phyloP scores from a whole-genome alignment of 208 protist genomes.

The Angomonas desouzai region DNA sequence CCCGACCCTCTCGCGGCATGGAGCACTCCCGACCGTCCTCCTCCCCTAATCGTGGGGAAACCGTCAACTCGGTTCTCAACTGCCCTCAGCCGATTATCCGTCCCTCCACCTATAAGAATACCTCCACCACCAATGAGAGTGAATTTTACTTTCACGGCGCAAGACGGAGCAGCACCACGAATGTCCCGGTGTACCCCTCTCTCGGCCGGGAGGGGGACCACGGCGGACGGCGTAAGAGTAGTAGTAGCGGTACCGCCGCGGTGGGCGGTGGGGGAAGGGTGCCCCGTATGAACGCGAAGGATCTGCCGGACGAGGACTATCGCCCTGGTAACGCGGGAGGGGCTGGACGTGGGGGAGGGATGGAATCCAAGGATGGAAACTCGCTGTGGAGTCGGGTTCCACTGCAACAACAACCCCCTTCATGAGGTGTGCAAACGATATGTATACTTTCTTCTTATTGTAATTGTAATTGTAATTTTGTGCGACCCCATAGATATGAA shows the following conservation, averaged over 20 bases:
- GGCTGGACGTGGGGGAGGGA: background rate
- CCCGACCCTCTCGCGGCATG: background rate
- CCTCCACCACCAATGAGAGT: background rate
- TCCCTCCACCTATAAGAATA: background rate
- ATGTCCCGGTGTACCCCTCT: background rate
- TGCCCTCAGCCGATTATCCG: slow-evolving; percentile 5
- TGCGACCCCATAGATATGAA: no score
- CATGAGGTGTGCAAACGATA: no score
- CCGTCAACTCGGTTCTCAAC: background rate
- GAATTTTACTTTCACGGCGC: background rate
- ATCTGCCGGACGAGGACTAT: background rate
- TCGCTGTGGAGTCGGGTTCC: slow-evolving; percentile 1
- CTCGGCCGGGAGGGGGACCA: background rate
- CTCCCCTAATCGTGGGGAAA: background rate
- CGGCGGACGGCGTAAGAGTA: background rate
- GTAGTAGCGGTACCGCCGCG: background rate
- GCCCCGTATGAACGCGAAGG: background rate
- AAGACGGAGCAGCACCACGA: background rate
- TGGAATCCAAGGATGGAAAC: no score
- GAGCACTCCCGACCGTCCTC: background rate
- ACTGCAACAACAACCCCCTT: background rate
- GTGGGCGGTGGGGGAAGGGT: background rate
- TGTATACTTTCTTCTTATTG: no score
- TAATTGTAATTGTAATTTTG: no score
- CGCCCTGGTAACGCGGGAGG: background rate